phyloP scores from a whole-genome alignment of 441 rosid species.

The Daphne laureola region DNA sequence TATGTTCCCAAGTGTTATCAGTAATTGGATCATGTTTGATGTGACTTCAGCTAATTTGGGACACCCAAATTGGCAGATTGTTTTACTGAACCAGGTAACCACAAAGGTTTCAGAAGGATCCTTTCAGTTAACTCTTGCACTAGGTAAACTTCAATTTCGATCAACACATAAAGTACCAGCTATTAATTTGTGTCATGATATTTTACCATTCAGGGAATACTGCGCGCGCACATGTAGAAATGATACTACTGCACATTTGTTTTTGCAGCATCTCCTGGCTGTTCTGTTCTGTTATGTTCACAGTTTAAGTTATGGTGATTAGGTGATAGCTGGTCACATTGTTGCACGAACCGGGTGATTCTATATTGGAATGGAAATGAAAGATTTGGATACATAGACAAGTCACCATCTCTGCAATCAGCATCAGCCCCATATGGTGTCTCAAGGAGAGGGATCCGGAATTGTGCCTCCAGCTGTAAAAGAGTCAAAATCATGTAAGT shows the following conservation, averaged over 20 bases:
- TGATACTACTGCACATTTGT: no score
- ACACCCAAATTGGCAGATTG: conserved; percentile 43
- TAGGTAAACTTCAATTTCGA: conserved; percentile 37
- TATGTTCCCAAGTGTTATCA: not conserved
- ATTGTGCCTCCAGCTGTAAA: conserved; percentile 49
- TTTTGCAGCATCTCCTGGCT: no score
- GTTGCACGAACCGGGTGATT: conserved; percentile 78
- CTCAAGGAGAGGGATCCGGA: conserved; percentile 59
- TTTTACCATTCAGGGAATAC: not conserved
- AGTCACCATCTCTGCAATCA: conserved; percentile 80
- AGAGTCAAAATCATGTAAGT: conserved; percentile 55
- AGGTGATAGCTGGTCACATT: conserved; percentile 99
- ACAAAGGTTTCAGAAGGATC: conserved; percentile 71
- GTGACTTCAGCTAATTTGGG: conserved; percentile 7
- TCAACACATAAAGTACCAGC: conserved; percentile 1
- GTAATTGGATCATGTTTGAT: not conserved
- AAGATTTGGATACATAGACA: conserved; percentile 67
- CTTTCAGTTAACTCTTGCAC: conserved; percentile 73
- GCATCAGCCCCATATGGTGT: conserved; percentile 78
- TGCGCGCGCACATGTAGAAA: no score
- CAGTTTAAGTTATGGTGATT: conserved; percentile 15
- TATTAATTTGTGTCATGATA: not conserved
- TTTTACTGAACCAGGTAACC: conserved; percentile 84
- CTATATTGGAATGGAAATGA: conserved; percentile 85
- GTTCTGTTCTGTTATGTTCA: conserved; percentile 1